Base-by-base conservation (phyloP, 1,284 basidiomycete species). In the Hemileia vastatrix region DNA sequence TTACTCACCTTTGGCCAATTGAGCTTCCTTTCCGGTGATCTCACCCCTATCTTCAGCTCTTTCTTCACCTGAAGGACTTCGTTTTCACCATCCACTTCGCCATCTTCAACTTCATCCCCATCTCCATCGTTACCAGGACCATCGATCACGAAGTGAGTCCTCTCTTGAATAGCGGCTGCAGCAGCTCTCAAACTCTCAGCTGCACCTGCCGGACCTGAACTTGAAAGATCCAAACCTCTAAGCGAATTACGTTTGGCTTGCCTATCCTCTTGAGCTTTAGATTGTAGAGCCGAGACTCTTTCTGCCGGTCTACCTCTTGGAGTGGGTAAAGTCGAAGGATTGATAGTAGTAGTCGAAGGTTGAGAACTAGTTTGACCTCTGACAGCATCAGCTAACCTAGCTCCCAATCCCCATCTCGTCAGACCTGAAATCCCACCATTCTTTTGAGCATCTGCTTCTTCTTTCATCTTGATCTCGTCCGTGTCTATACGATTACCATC, bases 81-180 rank as follows among this genome's bases (percentile, higher is more conserved):
- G n/a, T n/a, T n/a, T n/a, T n/a, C n/a, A n/a, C 66, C 24, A 18
- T 66, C 68, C 9, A 64, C 66, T 11, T 66, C 65, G 6, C 65
- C 68, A 1, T n/a, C n/a, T n/a, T n/a, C n/a, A n/a, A n/a, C n/a
- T n/a, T n/a, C n/a, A n/a, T n/a, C n/a, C n/a, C n/a, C n/a, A n/a
- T n/a, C n/a, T n/a, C n/a, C n/a, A n/a, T n/a, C n/a, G n/a, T n/a
- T n/a, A n/a, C n/a, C n/a, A 13, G 65, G 66, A 1, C 70, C 71
- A 36, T 72, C 71, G n/a, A 72, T 72, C 6, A 72, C 65, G 64
- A 72, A 72, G 2, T 68, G 67, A 13, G 64, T 64, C 18, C 71
- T 65, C 31, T 72, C 69, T 40, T 71, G 68, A 8, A 72, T 57
- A 6, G 71, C 66, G 43, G 68, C 69, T 49, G 70, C 68, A 4